These are phyloP conservation scores for Carex cristatella DNA, from an alignment of 176 grass and related monocot genomes.

Conservation along the genomic window DNA sequence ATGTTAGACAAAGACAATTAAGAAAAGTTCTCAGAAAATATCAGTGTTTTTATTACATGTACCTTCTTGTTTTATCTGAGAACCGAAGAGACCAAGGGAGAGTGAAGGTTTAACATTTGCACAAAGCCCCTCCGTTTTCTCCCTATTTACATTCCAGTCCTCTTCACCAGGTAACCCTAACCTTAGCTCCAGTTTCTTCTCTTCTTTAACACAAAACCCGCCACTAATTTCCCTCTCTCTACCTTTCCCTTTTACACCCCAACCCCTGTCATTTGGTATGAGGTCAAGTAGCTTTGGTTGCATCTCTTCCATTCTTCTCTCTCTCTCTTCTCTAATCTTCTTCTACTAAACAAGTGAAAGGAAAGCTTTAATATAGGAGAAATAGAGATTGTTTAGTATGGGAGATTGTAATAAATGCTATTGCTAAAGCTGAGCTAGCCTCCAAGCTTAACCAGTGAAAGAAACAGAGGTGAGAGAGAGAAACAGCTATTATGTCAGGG, in stretches of 20 bases:
- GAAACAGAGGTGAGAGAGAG: slow-evolving; percentile 1
- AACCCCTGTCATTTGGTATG: slow-evolving; percentile 20
- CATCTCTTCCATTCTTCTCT: slow-evolving; percentile 13
- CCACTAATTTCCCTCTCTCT: slow-evolving; percentile 24
- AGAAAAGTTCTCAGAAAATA: not conserved
- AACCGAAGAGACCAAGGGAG: slow-evolving; percentile 16
- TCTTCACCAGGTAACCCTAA: slow-evolving; percentile 45
- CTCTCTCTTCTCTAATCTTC: not conserved
- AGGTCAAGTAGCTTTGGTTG: slow-evolving; percentile 28
- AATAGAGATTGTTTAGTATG: slow-evolving; percentile 1
- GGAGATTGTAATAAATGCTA: slow-evolving; percentile 14
- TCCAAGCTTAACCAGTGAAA: slow-evolving; percentile 13
- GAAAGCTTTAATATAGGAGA: slow-evolving; percentile 19
- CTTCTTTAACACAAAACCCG: slow-evolving; percentile 36
- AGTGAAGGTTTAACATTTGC: slow-evolving; percentile 19
- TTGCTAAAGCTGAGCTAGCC: slow-evolving; percentile 4
- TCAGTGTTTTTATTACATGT: not conserved
- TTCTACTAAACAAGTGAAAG: slow-evolving; percentile 11
- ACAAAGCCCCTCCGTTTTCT: slow-evolving; percentile 10
- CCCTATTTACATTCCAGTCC: slow-evolving; percentile 29
- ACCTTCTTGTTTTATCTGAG: slow-evolving; percentile 27
- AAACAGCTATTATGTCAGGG: slow-evolving; percentile 8
- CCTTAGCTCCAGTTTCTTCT: slow-evolving; percentile 62
- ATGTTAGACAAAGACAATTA: not conserved
- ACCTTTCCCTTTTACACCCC: slow-evolving; percentile 13